A percentile compares a stretch with the other conserved stretches of the same genome.
These are phyloP conservation scores for Eucalyptus grandis DNA, from an alignment of 345 rosid genomes.

Conservation along the genomic window DNA sequence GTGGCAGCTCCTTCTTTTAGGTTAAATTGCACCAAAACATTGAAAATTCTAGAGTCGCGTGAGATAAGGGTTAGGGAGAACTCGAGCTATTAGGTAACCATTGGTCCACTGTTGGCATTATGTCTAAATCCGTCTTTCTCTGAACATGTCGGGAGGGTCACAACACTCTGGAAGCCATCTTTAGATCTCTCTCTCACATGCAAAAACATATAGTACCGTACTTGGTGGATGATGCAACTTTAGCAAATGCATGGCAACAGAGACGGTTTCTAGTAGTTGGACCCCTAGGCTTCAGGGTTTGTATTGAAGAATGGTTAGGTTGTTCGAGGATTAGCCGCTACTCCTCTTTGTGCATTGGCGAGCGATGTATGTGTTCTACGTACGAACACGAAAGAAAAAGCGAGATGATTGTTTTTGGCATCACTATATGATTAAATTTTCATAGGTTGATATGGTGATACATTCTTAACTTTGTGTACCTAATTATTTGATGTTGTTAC, in stretches of 20 bases:
- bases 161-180: background rate
- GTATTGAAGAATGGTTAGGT: background rate
- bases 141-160: accelerated
- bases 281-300: background rate
- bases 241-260: background rate
- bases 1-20: background rate
- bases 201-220: background rate
- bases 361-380: background rate
- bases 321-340: background rate
- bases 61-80: background rate
- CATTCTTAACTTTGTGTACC: too few species aligned
- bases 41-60: background rate
- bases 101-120: background rate
- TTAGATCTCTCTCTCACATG: background rate
- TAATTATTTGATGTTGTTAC: too few species aligned
- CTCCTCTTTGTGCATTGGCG: background rate
- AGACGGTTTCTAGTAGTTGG: background rate
- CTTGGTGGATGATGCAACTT: background rate
- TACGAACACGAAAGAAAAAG: too few species aligned
- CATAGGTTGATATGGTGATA: too few species aligned
- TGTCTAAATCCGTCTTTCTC: background rate
- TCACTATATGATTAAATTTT: accelerated
- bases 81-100: background rate
- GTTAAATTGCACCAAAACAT: background rate
- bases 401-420: too few species aligned